A percentile compares a stretch with the other conserved stretches of the same genome.
phyloP scores from a whole-genome alignment of 2,329 filamentous ascomycete genomes.

The Calcarisporium arbuscula region DNA sequence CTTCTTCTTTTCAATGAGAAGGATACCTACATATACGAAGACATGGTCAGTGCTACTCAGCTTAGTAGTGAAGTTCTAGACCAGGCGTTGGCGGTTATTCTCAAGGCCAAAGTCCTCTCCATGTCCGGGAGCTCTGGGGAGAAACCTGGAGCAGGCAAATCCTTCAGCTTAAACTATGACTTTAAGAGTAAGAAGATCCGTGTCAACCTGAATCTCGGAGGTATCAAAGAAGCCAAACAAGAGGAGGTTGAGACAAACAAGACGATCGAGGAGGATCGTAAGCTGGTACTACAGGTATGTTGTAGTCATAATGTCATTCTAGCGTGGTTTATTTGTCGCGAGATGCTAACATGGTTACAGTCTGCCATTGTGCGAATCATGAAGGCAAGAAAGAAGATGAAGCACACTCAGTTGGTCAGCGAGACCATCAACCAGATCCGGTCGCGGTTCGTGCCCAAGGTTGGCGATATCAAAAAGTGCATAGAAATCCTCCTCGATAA shows the following conservation, averaged over 20 bases:
- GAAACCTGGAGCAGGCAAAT: constrained; percentile 72
- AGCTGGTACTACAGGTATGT: constrained; percentile 89
- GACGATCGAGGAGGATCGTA: constrained; percentile 97
- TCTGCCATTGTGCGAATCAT: constrained; percentile 98
- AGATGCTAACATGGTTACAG: constrained; percentile 40
- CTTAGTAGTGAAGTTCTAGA: constrained; percentile 79
- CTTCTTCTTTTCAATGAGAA: constrained; percentile 90
- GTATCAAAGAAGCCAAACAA: constrained; percentile 93
- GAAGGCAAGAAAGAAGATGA: constrained; percentile 99
- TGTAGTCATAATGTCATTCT: background rate
- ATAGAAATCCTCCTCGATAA: constrained; percentile 98
- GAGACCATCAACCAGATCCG: constrained; percentile 96
- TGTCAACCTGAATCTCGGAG: constrained; percentile 89
- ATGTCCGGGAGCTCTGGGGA: constrained; percentile 60
- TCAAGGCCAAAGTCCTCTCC: constrained; percentile 86
- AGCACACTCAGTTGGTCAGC: constrained; percentile 87
- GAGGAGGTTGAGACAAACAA: constrained; percentile 98
- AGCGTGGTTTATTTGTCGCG: background rate
- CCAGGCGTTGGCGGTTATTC: constrained; percentile 74
- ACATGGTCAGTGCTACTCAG: constrained; percentile 76
- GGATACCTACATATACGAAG: constrained; percentile 78
- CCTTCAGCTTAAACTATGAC: constrained; percentile 80
- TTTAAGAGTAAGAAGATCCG: constrained; percentile 99
- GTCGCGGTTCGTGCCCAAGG: constrained; percentile 84
- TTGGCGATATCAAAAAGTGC: constrained; percentile 97